Evolutionary conservation across 2,329 filamentous ascomycete species (phyloP), one percentile per base, ranked within the genome.

Genomic region (Rachicladosporium sp.): DNA sequence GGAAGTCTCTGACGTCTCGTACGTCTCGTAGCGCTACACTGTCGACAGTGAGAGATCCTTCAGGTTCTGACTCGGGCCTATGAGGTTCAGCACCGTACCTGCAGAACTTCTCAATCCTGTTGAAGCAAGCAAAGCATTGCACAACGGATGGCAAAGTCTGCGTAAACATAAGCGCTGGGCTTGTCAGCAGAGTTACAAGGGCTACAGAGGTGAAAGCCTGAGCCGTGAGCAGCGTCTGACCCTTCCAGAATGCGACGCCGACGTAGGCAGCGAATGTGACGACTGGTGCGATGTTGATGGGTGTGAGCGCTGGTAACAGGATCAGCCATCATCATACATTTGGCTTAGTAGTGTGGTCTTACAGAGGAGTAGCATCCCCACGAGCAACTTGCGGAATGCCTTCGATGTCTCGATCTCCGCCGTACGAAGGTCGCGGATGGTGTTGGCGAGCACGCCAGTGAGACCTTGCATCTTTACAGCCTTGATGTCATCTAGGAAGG

Each of bases 401-500:
- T 34, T 31, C 1, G 39, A 41, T n/a, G 36, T 35, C 13, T 35
- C 34, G 34, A 41, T 41, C 31, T 41, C 39, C 7, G 36, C 35
- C 39, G 37, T 41, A 23, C 39, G 34, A 21, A 41, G 39, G 12
- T 35, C 30, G 8, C 37, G 39, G 3, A 41, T 7, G 6, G 39
- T 36, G 10, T 37, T 41, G 12, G 37, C 15, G 21, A 41, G 39
- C 4, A 41, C 39, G 10, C 37, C 37, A 31, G 36, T 35, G 6
- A 41, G 30, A 0, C 63, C 64, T 9, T 62, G 56, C 57, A 69
- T 68, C 48, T 68, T 69, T 13, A 69, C 56, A 19, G 62, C 59
- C 43, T 67, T 66, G 55, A 70, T 67, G 2, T 64, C 59, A n/a
- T 55, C 55, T 0, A 70, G 56, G 52, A 66, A 59, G 3, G 52